These are phyloP conservation scores for Mycena vulgaris DNA, from an alignment of 768 basidiomycete genomes.

Conservation along the genomic window DNA sequence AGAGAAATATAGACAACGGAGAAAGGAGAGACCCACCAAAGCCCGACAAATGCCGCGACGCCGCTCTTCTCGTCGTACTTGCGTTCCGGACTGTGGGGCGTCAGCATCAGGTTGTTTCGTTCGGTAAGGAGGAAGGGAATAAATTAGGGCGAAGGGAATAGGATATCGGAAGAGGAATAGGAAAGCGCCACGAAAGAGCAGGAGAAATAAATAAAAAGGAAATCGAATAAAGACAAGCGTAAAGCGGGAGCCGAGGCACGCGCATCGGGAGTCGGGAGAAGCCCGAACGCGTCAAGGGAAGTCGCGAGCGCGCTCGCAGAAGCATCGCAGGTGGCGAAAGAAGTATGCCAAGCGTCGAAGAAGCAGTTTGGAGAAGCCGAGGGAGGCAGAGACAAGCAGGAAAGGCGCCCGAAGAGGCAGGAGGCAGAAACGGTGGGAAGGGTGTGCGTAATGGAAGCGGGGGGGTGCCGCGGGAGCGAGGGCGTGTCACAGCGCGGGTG, in stretches of 20 bases:
- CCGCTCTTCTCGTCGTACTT: conserved; percentile 80
- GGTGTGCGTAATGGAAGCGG: conserved; percentile 5
- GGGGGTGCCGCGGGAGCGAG: too few relatives aligned
- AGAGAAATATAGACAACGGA: background rate
- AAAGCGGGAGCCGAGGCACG: too few relatives aligned
- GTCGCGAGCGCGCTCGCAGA: too few relatives aligned
- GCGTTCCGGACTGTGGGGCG: conserved; percentile 61
- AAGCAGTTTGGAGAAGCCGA: background rate
- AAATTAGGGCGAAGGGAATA: background rate
- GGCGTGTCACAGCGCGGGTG: too few relatives aligned
- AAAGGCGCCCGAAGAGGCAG: background rate
- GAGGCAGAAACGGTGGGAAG: background rate
- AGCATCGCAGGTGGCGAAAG: too few relatives aligned
- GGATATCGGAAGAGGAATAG: too few relatives aligned
- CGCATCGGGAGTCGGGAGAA: too few relatives aligned
- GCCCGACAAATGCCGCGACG: conserved; percentile 77
- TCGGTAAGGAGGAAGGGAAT: background rate
- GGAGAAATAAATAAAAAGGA: too few relatives aligned
- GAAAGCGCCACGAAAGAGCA: too few relatives aligned
- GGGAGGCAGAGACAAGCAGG: conserved; percentile 3
- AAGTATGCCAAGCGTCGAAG: too few relatives aligned
- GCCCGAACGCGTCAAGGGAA: too few relatives aligned
- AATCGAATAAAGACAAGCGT: too few relatives aligned
- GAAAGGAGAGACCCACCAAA: conserved; percentile 63
- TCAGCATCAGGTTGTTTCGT: background rate